Conservation (phyloP, 768 basidiomycete species). For the Trametes meyenii region DNA sequence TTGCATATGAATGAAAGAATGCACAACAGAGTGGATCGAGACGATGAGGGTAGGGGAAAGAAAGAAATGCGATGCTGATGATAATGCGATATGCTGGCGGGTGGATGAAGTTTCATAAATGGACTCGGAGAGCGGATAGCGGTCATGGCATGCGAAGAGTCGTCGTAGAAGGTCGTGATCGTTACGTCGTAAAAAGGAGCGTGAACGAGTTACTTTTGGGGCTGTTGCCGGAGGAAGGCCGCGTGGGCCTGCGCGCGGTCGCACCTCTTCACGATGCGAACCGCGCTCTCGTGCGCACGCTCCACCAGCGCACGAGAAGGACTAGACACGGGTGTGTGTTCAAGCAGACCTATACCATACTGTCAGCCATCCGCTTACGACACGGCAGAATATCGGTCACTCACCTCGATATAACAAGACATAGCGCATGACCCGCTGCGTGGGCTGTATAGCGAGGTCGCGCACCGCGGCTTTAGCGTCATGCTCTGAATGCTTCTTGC, state of each 20-base stretch:
- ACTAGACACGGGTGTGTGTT: conserved; percentile 51
- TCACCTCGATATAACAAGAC: conserved; percentile 62
- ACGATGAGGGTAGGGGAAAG: not conserved
- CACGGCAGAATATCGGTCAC: conserved; percentile 19
- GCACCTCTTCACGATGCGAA: conserved; percentile 61
- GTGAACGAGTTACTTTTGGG: conserved; percentile 16
- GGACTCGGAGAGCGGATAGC: not conserved
- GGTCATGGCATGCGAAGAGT: not conserved
- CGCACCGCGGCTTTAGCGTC: conserved; percentile 41
- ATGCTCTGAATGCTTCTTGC: conserved; percentile 23
- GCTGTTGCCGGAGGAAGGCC: conserved; percentile 40
- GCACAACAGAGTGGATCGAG: not conserved
- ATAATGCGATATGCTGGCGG: not conserved
- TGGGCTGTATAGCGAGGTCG: conserved; percentile 65
- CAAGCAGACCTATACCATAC: conserved; percentile 48
- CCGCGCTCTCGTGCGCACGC: conserved; percentile 57
- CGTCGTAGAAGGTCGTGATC: conserved; percentile 6
- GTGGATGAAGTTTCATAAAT: not conserved
- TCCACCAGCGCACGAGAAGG: conserved; percentile 56
- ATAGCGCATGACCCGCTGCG: conserved; percentile 66
- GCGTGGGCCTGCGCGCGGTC: conserved; percentile 62
- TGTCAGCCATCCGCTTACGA: conserved; percentile 3
- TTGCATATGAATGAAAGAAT: conserved; percentile 1
- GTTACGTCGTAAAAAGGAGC: conserved; percentile 11
- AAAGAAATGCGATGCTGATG: not conserved